Conservation (phyloP, 768 basidiomycete species). For the Leucocoprinus sp. region DNA sequence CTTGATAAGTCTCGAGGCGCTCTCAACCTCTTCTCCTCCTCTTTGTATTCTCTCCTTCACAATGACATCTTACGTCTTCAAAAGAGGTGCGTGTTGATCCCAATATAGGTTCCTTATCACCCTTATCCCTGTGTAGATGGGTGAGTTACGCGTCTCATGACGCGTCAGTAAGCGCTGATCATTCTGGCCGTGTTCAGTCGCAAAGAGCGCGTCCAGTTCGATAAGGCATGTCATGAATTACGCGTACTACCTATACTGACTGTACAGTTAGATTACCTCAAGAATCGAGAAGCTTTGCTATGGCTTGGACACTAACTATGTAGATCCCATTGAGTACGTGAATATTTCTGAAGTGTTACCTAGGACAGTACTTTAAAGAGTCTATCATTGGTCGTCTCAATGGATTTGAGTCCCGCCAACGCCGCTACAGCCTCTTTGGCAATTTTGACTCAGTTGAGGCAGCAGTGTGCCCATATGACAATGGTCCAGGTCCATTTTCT, state of each 20-base stretch:
- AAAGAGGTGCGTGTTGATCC: conserved; percentile 26
- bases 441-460: too few relatives aligned
- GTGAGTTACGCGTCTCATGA: conserved; percentile 34
- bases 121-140: conserved; percentile 29
- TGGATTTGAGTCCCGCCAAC: too few relatives aligned
- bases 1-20: conserved; percentile 10
- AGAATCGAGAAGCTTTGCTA: conserved; percentile 89
- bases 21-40: neutral
- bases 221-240: conserved; percentile 53
- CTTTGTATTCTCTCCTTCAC: neutral
- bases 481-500: too few relatives aligned
- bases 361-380: too few relatives aligned
- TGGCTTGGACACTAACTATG: conserved; percentile 85
- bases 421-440: too few relatives aligned
- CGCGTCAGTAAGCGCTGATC: conserved; percentile 23
- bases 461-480: too few relatives aligned
- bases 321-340: conserved; percentile 86
- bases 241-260: conserved; percentile 13
- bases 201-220: conserved; percentile 89
- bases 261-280: conserved; percentile 60
- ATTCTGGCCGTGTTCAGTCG: conserved; percentile 37
- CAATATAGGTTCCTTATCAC: conserved; percentile 6
- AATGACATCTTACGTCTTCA: conserved; percentile 21
- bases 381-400: too few relatives aligned
- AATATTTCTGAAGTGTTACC: too few relatives aligned